These are phyloP conservation scores for Biscogniauxia marginata DNA, from an alignment of 2,329 filamentous ascomycete genomes.

Conservation along the genomic window DNA sequence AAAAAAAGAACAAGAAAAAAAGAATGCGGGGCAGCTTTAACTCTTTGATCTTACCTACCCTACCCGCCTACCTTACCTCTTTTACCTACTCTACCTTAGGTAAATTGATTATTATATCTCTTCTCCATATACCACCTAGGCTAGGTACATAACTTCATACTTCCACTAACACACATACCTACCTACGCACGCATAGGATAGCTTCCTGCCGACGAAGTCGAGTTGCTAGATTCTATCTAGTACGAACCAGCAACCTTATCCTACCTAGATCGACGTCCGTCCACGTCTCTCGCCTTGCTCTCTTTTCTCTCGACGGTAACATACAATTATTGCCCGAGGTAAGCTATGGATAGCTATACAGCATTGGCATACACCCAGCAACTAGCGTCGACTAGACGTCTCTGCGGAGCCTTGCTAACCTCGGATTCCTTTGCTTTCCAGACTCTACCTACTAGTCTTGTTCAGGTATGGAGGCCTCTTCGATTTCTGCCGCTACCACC, in stretches of 20 bases:
- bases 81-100: background rate
- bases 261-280: too few relatives aligned
- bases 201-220: too few relatives aligned
- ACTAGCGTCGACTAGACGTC: background rate
- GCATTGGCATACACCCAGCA: background rate
- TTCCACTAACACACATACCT: too few relatives aligned
- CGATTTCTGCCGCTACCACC: background rate
- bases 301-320: too few relatives aligned
- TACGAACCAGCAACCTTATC: too few relatives aligned
- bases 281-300: background rate
- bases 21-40: conserved; percentile 1
- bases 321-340: too few relatives aligned
- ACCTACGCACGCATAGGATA: too few relatives aligned
- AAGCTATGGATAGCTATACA: background rate
- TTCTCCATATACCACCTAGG: background rate
- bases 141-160: background rate
- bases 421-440: background rate
- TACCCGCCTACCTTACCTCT: background rate
- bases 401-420: background rate
- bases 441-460: background rate
- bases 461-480: background rate
- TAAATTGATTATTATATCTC: background rate
- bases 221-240: too few relatives aligned
- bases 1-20: background rate
- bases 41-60: background rate